These are phyloP conservation scores for Musa beccarii DNA, from an alignment of 176 grass and related monocot genomes.

Conservation along the genomic window DNA sequence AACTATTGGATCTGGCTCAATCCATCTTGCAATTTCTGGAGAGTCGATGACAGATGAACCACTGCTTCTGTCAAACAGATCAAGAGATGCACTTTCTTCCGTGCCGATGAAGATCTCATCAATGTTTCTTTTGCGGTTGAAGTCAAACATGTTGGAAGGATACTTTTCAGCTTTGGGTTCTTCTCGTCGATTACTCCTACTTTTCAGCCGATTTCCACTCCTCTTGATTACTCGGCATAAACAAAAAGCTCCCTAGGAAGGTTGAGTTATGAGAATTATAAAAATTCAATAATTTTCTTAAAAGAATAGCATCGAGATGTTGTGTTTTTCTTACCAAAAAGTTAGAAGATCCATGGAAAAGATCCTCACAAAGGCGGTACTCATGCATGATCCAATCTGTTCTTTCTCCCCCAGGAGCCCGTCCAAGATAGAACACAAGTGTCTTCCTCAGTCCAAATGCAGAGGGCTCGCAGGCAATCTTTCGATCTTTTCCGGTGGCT, in stretches of 20 bases:
- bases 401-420: constrained; percentile 90
- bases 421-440: constrained; percentile 82
- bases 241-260: constrained; percentile 57
- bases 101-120: constrained; percentile 22
- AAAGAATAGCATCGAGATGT: not conserved
- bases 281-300: not conserved
- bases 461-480: constrained; percentile 53
- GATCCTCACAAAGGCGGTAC: constrained; percentile 87
- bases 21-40: not conserved
- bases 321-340: constrained; percentile 44
- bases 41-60: constrained; percentile 1
- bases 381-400: constrained; percentile 99
- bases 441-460: constrained; percentile 79
- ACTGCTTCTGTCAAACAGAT: not conserved
- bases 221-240: constrained; percentile 86
- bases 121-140: constrained; percentile 16
- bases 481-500: constrained; percentile 90
- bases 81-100: constrained; percentile 5
- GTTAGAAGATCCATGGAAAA: constrained; percentile 59
- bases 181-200: constrained; percentile 5
- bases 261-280: not conserved
- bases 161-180: constrained; percentile 25
- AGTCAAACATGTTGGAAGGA: not conserved
- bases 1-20: not conserved
- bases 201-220: constrained; percentile 35